Conservation (phyloP, 108 stramenopile species). For the Pinguiococcus pyrenoidosus region DNA sequence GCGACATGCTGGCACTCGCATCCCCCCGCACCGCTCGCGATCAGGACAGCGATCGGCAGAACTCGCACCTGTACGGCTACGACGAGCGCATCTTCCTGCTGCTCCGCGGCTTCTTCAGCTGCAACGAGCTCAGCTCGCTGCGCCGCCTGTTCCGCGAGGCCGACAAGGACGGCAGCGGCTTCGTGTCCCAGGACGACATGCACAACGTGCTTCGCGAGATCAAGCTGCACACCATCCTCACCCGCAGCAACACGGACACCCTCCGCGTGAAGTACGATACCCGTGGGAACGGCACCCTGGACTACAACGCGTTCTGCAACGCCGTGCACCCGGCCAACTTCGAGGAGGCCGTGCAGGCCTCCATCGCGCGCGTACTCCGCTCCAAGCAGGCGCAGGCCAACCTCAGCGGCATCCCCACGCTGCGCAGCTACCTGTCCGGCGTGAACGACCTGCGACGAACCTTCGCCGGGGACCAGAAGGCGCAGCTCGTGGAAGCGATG, state of each 20-base stretch:
- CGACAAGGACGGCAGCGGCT: constrained; percentile 10
- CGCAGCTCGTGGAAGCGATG: constrained; percentile 29
- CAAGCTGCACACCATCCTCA: constrained; percentile 24
- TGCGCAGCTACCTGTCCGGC: constrained; percentile 21
- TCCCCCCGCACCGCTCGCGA: constrained; percentile 12
- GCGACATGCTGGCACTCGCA: constrained; percentile 28
- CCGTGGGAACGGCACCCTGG: constrained; percentile 15
- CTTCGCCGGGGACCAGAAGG: constrained; percentile 17
- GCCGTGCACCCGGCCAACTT: constrained; percentile 26
- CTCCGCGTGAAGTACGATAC: constrained; percentile 26
- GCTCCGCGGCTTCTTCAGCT: constrained; percentile 5
- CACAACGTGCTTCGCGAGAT: constrained; percentile 21
- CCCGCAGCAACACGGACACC: constrained; percentile 13
- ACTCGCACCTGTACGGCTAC: too few relatives aligned
- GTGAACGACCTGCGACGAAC: constrained; percentile 5
- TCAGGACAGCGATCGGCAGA: neutral
- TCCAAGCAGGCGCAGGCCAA: constrained; percentile 4
- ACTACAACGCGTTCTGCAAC: constrained; percentile 27
- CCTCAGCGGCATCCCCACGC: too few relatives aligned
- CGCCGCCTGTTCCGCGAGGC: constrained; percentile 15
- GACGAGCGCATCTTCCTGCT: neutral
- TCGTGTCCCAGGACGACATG: constrained; percentile 12
- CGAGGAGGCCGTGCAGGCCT: constrained; percentile 12
- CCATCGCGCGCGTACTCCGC: neutral
- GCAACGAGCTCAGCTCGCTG: constrained; percentile 4